These are phyloP conservation scores for Wickerhamiella domercqiae DNA, from an alignment of 805 yeast genomes.

Conservation along the genomic window DNA sequence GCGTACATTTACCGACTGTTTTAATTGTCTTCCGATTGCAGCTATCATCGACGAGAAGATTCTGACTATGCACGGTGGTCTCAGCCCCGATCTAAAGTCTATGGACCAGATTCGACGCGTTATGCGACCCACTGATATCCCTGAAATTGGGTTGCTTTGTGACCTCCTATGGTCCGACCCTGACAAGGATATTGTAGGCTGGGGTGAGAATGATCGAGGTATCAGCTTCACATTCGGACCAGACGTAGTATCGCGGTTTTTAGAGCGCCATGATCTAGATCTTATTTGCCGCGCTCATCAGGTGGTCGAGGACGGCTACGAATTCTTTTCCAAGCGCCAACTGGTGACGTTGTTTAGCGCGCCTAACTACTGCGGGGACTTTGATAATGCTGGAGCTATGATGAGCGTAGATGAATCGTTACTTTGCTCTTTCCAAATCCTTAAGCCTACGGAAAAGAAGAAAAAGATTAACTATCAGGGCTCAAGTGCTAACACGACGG, in stretches of 20 bases:
- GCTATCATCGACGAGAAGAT: constrained; percentile 96
- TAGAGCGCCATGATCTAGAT: constrained; percentile 96
- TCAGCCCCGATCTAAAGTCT: constrained; percentile 90
- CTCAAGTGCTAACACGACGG: neutral
- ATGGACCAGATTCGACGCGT: constrained; percentile 98
- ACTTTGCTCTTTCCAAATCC: constrained; percentile 78
- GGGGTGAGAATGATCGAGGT: constrained; percentile 99
- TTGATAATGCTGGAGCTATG: constrained; percentile 99
- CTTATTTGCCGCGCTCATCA: constrained; percentile 97
- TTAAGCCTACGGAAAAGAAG: constrained; percentile 96
- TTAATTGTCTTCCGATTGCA: constrained; percentile 96
- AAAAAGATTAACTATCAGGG: constrained; percentile 30
- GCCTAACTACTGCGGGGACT: constrained; percentile 97
- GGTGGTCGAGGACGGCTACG: constrained; percentile 98
- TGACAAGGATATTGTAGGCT: constrained; percentile 93
- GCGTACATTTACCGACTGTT: constrained; percentile 98
- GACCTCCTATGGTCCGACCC: constrained; percentile 98
- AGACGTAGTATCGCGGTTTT: constrained; percentile 88
- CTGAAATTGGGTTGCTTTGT: constrained; percentile 92
- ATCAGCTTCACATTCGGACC: constrained; percentile 99
- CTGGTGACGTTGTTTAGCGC: constrained; percentile 91
- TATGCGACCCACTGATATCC: constrained; percentile 98
- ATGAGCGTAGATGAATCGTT: constrained; percentile 96
- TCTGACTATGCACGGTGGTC: constrained; percentile 98
- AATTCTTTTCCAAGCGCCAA: constrained; percentile 90